Conservation (phyloP, 495 filamentous ascomycete genomes). For the Aspergillus affinis region DNA sequence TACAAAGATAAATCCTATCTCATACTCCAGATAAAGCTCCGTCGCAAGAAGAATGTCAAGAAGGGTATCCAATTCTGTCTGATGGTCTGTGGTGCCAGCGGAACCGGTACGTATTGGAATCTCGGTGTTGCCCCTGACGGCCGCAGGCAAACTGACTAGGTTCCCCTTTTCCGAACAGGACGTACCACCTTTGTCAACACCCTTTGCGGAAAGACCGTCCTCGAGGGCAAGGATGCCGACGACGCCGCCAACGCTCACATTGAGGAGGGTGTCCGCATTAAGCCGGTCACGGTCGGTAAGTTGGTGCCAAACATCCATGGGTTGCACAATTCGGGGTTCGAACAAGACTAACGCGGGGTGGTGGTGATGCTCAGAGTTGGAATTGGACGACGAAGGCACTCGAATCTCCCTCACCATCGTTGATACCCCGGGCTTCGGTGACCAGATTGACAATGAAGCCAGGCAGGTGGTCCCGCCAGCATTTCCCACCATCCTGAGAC, state of each 20-base stretch:
- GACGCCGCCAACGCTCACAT: slow-evolving; percentile 84
- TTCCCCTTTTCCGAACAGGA: slow-evolving; percentile 52
- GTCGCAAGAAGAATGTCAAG: slow-evolving; percentile 99
- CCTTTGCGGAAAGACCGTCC: slow-evolving; percentile 91
- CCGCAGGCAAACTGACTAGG: slow-evolving; percentile 27
- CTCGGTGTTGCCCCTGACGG: slow-evolving; percentile 1
- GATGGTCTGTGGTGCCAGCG: slow-evolving; percentile 99
- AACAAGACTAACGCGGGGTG: background rate
- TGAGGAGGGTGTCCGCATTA: slow-evolving; percentile 96
- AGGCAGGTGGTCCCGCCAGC: slow-evolving; percentile 57
- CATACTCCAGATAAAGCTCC: slow-evolving; percentile 78
- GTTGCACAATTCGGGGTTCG: slow-evolving; percentile 3
- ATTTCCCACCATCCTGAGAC: slow-evolving; percentile 11
- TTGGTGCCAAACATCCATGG: slow-evolving; percentile 15
- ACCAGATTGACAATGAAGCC: slow-evolving; percentile 98
- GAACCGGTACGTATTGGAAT: slow-evolving; percentile 71
- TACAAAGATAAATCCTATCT: slow-evolving; percentile 36
- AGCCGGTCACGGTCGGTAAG: slow-evolving; percentile 96
- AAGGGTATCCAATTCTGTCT: slow-evolving; percentile 99
- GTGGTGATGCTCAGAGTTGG: slow-evolving; percentile 64
- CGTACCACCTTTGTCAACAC: slow-evolving; percentile 99
- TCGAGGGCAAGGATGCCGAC: slow-evolving; percentile 84
- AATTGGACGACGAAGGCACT: slow-evolving; percentile 97
- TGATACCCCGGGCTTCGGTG: slow-evolving; percentile 96
- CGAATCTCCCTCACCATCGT: slow-evolving; percentile 97